These are phyloP conservation scores for Auriscalpium vulgare DNA, from an alignment of 768 basidiomycete genomes.

Conservation along the genomic window DNA sequence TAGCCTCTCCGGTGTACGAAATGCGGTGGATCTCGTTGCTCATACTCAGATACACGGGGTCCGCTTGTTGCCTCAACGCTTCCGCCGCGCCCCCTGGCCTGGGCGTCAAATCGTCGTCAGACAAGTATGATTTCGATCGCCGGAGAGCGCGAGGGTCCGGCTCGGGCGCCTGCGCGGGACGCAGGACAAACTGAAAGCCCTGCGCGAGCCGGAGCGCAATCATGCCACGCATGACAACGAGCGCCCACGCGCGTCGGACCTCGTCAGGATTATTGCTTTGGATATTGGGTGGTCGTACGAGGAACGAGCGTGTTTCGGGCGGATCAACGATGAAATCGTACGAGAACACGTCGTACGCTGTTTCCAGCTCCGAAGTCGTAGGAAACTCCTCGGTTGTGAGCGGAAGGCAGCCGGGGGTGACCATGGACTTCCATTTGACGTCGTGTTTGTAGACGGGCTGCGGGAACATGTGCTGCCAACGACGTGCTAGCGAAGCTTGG, in stretches of 20 bases:
- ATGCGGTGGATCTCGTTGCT: slow-evolving; percentile 93
- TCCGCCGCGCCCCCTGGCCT: slow-evolving; percentile 60
- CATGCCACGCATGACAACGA: slow-evolving; percentile 87
- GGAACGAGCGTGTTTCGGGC: slow-evolving; percentile 77
- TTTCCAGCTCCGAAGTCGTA: slow-evolving; percentile 61
- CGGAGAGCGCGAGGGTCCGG: slow-evolving; percentile 25
- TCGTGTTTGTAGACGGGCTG: slow-evolving; percentile 69
- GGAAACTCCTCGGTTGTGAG: slow-evolving; percentile 89
- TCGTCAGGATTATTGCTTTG: slow-evolving; percentile 45
- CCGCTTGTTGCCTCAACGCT: slow-evolving; percentile 47
- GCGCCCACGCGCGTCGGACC: slow-evolving; percentile 60
- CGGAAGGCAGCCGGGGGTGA: slow-evolving; percentile 81
- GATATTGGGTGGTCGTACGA: slow-evolving; percentile 58
- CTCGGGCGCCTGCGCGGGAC: slow-evolving; percentile 25
- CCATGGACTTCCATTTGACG: slow-evolving; percentile 86
- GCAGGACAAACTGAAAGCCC: slow-evolving; percentile 88
- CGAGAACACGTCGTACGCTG: slow-evolving; percentile 71
- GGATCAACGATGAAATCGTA: slow-evolving; percentile 87
- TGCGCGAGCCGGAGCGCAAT: slow-evolving; percentile 86
- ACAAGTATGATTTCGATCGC: slow-evolving; percentile 49
- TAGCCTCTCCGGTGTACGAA: slow-evolving; percentile 83
- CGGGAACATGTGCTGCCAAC: slow-evolving; percentile 88
- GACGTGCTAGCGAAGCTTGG: slow-evolving; percentile 67
- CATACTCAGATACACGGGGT: slow-evolving; percentile 88
- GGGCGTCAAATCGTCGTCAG: slow-evolving; percentile 44